These are phyloP conservation scores for Tylopilus rubrobrunneus DNA, from an alignment of 768 basidiomycete genomes.

Conservation along the genomic window DNA sequence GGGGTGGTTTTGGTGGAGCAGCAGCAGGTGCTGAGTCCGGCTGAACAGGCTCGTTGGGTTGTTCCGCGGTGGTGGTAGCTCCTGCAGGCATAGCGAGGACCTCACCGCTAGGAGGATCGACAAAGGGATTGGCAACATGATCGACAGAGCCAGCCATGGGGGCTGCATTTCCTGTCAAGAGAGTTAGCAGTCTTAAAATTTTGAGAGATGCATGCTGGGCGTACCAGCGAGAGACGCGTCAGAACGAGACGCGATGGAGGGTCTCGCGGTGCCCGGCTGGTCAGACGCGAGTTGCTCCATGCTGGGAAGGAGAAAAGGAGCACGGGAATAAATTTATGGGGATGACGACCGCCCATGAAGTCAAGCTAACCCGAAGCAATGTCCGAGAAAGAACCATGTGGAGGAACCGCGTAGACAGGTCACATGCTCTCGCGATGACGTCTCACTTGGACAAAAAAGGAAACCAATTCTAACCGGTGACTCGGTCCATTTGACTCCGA, in stretches of 20 bases:
- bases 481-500: too few relatives aligned
- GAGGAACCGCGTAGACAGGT: neutral
- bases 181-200: neutral
- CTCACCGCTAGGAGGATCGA: conserved; percentile 10
- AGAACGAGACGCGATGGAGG: conserved; percentile 5
- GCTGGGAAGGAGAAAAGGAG: neutral
- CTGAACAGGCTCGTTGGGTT: neutral
- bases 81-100: conserved; percentile 3
- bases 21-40: conserved; percentile 1
- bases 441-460: neutral
- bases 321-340: neutral
- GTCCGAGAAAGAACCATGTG: neutral
- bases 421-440: neutral
- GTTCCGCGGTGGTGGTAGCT: neutral
- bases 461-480: neutral
- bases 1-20: conserved; percentile 31
- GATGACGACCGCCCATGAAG: neutral
- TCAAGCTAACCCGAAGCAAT: neutral
- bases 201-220: neutral
- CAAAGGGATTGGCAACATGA: conserved; percentile 1
- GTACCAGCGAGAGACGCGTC: conserved; percentile 17
- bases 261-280: neutral
- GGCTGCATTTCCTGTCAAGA: conserved; percentile 8
- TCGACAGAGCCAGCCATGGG: conserved; percentile 2
- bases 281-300: conserved; percentile 5